phyloP scores from a whole-genome alignment of 75 land plant genomes.

The Picea sitchensis region DNA sequence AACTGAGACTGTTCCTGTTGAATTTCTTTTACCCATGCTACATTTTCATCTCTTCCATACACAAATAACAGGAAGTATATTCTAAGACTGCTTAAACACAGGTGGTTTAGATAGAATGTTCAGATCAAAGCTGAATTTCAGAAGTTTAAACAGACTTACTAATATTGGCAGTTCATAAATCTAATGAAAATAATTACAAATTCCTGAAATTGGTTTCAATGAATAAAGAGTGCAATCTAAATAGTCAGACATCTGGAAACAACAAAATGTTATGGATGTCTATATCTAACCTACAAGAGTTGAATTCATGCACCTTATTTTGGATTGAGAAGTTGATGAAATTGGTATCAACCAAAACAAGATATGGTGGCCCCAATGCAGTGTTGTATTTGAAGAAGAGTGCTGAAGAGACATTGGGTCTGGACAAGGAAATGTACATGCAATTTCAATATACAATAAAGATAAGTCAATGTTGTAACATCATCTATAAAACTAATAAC shows the following conservation, averaged over 20 bases:
- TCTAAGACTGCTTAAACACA: neutral
- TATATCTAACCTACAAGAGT: neutral
- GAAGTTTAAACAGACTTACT: neutral
- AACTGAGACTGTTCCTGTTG: neutral
- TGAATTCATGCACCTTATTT: slow-evolving; percentile 67
- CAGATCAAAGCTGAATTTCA: neutral
- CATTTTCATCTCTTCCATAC: neutral
- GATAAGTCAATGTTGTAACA: neutral
- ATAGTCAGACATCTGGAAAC: neutral
- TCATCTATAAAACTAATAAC: neutral
- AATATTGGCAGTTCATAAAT: neutral
- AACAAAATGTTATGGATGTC: neutral
- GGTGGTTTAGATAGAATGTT: neutral
- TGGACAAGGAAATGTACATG: slow-evolving; percentile 19
- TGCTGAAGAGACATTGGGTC: slow-evolving; percentile 91
- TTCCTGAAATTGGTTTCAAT: neutral
- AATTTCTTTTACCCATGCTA: neutral
- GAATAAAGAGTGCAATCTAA: neutral
- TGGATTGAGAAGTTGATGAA: slow-evolving; percentile 99
- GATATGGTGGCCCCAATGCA: slow-evolving; percentile 95
- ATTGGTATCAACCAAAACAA: slow-evolving; percentile 93
- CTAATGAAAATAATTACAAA: neutral
- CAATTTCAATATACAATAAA: neutral
- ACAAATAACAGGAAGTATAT: neutral
- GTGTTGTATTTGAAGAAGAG: slow-evolving; percentile 88